Evolutionary conservation across 148 eudicot species (phyloP).

Genomic region (Arctostaphylos glauca): DNA sequence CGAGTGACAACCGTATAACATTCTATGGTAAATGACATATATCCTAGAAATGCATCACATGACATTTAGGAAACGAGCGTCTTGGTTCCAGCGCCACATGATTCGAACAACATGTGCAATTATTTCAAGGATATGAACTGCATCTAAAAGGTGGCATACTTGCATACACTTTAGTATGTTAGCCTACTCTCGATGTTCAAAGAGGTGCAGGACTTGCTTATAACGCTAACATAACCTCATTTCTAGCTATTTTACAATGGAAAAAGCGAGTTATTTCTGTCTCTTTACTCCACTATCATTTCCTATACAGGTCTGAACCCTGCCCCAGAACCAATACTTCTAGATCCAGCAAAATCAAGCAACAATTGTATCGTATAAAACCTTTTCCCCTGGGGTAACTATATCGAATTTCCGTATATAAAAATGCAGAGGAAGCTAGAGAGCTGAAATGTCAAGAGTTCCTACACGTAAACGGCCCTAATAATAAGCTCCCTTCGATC

Average conservation of each 20-base stretch:
- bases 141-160: background rate
- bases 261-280: background rate
- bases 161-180: too few relatives aligned
- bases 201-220: background rate
- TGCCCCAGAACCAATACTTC: background rate
- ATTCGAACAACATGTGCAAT: background rate
- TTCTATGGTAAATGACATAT: background rate
- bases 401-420: background rate
- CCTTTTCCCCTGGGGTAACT: background rate
- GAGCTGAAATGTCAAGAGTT: background rate
- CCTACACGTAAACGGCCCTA: background rate
- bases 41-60: background rate
- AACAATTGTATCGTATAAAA: background rate
- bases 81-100: background rate
- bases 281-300: background rate
- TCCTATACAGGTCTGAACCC: background rate
- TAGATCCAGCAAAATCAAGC: background rate
- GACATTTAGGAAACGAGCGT: background rate
- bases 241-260: background rate
- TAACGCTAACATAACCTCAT: background rate
- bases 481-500: background rate
- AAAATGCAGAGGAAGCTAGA: background rate
- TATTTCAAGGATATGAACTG: background rate
- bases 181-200: background rate
- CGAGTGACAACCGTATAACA: background rate